A percentile compares a stretch with the other conserved stretches of the same genome.
phyloP scores from a whole-genome alignment of 768 basidiomycete genomes.

The Amanita rubescens region DNA sequence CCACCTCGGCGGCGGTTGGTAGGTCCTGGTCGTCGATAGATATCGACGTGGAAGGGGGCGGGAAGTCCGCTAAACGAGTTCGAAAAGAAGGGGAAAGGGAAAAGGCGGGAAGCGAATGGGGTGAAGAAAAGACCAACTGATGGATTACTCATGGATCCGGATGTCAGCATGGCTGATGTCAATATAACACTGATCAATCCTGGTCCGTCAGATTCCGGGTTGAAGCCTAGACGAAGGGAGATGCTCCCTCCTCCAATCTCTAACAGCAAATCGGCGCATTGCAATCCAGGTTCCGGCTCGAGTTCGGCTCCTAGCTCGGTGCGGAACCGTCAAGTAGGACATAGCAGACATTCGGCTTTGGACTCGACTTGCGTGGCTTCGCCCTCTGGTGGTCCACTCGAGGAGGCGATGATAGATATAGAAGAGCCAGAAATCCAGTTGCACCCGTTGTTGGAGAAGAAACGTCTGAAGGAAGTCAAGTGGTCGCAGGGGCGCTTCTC shows the following conservation, averaged over 20 bases:
- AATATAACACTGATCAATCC: background rate
- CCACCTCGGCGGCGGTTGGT: background rate
- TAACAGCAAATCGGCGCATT: background rate
- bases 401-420: background rate
- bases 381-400: background rate
- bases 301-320: background rate
- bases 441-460: conserved; percentile 3
- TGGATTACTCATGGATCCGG: background rate
- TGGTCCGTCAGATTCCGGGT: background rate
- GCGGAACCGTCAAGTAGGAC: background rate
- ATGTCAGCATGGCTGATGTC: conserved; percentile 1
- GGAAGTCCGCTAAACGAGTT: background rate
- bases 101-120: background rate
- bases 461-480: conserved; percentile 1
- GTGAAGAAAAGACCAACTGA: background rate
- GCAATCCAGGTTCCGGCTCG: background rate
- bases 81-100: background rate
- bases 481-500: background rate
- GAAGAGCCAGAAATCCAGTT: background rate
- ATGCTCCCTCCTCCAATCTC: background rate
- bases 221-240: background rate
- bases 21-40: background rate
- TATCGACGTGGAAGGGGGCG: background rate
- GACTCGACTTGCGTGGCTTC: background rate
- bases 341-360: background rate